Evolutionary conservation across 768 basidiomycete genomes (phyloP), one percentile per base, ranked within the genome.

Genomic region (Mycena vitilis): DNA sequence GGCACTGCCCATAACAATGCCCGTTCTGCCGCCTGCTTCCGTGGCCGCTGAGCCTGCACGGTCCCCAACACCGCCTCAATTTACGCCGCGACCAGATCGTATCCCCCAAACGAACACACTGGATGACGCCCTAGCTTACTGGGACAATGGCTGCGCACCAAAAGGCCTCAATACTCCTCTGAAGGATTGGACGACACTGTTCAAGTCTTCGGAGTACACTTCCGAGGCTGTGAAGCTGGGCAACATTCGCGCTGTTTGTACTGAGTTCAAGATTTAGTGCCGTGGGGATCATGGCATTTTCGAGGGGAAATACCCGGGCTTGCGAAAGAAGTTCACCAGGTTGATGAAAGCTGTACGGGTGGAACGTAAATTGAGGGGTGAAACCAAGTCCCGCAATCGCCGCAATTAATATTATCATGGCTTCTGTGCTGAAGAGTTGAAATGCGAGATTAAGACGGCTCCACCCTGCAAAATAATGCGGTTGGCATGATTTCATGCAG

Each of bases 91-190:
- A 49, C 48, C 52, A 30, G 10, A n/a, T 37, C 68, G 68, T 23
- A 75, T 70, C 25, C 72, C 74, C 11, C 37, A 58, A 56, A 70
- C 68, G 20, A 69, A 68, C 20, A 59, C 62, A 13, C 47, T 75
- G 34, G 72, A 75, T 42, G 70, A 75, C 56, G 73, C 65, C 10
- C 63, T 75, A 34, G 20, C 22, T 30, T 75, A 73, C 54, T 75
- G 72, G 74, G 45, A 67, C 23, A 18, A 49, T 12, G 70, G 74
- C 18, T 53, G 52, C 22, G 53, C 68, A 7, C n/a, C 60, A 34
- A 69, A 66, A 23, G 73, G 72, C 1, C 69, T 72, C 11, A 25
- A 57, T 16, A 36, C 66, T n/a, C 70, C 70, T 16, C 48, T 73
- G 38, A 66, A 63, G 51, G 13, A 66, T n/a, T 75, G 74, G 74